Evolutionary conservation across 139 green algal species (phyloP), one percentile per base, ranked within the genome.

Genomic region (Nannochloris sp.): DNA sequence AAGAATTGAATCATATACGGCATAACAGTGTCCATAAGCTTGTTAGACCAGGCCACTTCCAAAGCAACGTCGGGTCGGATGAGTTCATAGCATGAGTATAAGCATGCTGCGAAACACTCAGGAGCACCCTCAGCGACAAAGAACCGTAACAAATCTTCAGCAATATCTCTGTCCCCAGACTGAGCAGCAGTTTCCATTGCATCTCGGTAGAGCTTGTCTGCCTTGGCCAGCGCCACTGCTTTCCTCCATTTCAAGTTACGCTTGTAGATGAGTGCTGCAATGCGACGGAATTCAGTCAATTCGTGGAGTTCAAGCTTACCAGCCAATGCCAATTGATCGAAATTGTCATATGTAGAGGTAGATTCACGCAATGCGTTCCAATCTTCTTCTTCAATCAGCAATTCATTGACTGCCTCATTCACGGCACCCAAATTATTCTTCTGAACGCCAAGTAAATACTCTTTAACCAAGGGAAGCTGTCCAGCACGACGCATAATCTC

Each of bases 21-120:
- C 87, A 99, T 96, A 7, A 87, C 82, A 30, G 77, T 86, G 68
- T 97, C 90, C 33, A 76, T 86, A 35, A 98, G 83, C 30, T 89
- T 88, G 81, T 99, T 87, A 73, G 87, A 81, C 95, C 95, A 99
- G 13, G 94, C 92, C 39, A 97, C 63, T 84, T 99, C 92, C 64
- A 98, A 68, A 33, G 90, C 92, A 12, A 95, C 81, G 66, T 99
- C 94, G 1, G 92, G 87, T 74, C 83, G 83, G 60, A 99, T 75
- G 31, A 99, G 89, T 61, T 97, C 90, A 83, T 97, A 97, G 83
- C 92, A 98, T 23, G 86, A 95, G 87, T 89, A 98, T 33, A 99
- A 76, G 64, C 70, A 85, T n/a, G 94, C 90, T 12, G 95, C 91
- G 71, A 98, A 99, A 86, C 92, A 97, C 76, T 98, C 90, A 61